phyloP scores from a whole-genome alignment of 108 stramenopile species.

The Mediolabrus comicus region DNA sequence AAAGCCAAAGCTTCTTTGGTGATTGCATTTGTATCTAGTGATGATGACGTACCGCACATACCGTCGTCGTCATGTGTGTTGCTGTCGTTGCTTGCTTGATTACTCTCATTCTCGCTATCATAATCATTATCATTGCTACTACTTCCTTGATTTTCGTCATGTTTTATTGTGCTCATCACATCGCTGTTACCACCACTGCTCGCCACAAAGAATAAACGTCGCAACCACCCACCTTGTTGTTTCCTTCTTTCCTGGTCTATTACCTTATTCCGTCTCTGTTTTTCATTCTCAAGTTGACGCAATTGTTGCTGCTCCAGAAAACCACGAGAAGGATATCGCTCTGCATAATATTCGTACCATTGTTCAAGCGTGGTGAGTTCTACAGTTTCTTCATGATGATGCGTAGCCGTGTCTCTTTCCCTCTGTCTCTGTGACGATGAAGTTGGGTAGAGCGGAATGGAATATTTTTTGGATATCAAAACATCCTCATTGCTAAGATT shows the following conservation, averaged over 20 bases:
- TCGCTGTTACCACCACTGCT: not conserved
- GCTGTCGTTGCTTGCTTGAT: not conserved
- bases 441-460: not conserved
- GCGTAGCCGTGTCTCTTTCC: not conserved
- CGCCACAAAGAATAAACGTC: conserved; percentile 16
- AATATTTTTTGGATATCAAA: not conserved
- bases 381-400: not conserved
- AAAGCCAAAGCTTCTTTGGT: conserved; percentile 21
- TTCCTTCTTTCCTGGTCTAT: not conserved
- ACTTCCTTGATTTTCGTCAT: not conserved
- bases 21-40: conserved; percentile 4
- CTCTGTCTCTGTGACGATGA: not conserved
- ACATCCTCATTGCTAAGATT: not conserved
- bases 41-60: not conserved
- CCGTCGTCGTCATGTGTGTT: conserved; percentile 12
- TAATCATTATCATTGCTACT: not conserved
- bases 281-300: conserved; percentile 1
- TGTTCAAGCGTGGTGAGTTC: conserved; percentile 20
- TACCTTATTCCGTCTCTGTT: not conserved
- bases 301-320: conserved; percentile 12
- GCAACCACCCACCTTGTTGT: conserved; percentile 16
- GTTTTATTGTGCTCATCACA: not conserved
- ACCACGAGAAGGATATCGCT: conserved; percentile 19
- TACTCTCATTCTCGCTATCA: not conserved
- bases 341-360: conserved; percentile 39